A percentile compares a stretch with the other conserved stretches of the same genome.
These are phyloP conservation scores for Teratosphaeria nubilosa DNA, from an alignment of 2,329 filamentous ascomycete genomes.

Conservation along the genomic window DNA sequence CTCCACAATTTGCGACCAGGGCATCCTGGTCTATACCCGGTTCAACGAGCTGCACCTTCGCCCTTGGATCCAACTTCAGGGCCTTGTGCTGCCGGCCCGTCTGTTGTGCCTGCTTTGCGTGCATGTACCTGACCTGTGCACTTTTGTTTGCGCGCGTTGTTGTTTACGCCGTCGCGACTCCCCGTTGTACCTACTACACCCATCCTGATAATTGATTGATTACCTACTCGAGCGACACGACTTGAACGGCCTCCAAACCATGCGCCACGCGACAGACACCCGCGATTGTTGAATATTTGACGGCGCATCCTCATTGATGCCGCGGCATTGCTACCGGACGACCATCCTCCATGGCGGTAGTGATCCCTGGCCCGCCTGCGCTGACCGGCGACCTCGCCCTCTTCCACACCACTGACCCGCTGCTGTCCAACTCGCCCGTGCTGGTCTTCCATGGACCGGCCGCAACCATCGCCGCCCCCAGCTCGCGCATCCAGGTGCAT, in stretches of 20 bases:
- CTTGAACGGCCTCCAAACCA: not conserved
- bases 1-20: not conserved
- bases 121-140: too few species aligned
- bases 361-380: constrained; percentile 63
- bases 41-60: not conserved
- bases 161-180: not conserved
- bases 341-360: constrained; percentile 59
- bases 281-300: not conserved
- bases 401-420: constrained; percentile 78
- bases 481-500: constrained; percentile 89
- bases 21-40: not conserved
- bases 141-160: constrained; percentile 1
- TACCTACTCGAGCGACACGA: not conserved
- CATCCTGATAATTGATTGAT: not conserved
- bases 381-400: constrained; percentile 76
- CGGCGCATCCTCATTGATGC: not conserved
- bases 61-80: not conserved
- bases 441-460: constrained; percentile 80
- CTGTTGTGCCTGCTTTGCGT: not conserved
- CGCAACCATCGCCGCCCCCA: constrained; percentile 73
- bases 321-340: not conserved
- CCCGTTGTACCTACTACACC: not conserved
- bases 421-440: constrained; percentile 70
- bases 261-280: not conserved
- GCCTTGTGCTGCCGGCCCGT: not conserved